These are phyloP conservation scores for Neurospora sp. DNA, from an alignment of 495 filamentous ascomycete genomes.

Conservation along the genomic window DNA sequence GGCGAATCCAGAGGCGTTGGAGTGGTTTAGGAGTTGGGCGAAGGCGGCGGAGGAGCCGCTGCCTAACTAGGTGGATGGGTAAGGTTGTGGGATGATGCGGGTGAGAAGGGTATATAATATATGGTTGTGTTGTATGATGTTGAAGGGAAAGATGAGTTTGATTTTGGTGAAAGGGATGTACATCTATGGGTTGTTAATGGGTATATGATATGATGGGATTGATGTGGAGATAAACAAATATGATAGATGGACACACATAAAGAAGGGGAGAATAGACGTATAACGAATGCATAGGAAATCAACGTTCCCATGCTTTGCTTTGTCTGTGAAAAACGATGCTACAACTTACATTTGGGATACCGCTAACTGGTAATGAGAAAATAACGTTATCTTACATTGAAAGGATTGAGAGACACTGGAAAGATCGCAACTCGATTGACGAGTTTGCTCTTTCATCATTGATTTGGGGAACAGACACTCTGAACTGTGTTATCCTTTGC, in stretches of 20 bases:
- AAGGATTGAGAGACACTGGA: background rate
- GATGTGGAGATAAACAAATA: background rate
- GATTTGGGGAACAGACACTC: background rate
- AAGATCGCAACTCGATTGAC: background rate
- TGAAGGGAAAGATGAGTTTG: background rate
- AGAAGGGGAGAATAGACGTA: background rate
- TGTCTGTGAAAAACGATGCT: background rate
- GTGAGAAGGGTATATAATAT: background rate
- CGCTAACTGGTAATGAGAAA: background rate
- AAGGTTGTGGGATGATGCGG: background rate
- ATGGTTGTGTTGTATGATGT: background rate
- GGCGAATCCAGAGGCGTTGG: constrained; percentile 71
- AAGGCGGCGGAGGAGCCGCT: constrained; percentile 11
- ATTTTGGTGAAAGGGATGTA: background rate
- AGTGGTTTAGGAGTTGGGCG: constrained; percentile 75
- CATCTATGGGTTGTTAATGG: background rate
- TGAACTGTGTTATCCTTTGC: background rate
- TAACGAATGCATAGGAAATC: background rate
- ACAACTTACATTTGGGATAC: background rate
- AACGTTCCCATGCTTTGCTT: background rate
- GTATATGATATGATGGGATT: background rate
- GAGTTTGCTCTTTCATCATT: background rate
- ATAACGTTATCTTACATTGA: background rate
- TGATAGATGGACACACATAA: background rate
- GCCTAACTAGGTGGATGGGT: constrained; percentile 1